phyloP scores from a whole-genome alignment of 2,329 filamentous ascomycete genomes.

The Ophiocordyceps camponoti-leonardi region DNA sequence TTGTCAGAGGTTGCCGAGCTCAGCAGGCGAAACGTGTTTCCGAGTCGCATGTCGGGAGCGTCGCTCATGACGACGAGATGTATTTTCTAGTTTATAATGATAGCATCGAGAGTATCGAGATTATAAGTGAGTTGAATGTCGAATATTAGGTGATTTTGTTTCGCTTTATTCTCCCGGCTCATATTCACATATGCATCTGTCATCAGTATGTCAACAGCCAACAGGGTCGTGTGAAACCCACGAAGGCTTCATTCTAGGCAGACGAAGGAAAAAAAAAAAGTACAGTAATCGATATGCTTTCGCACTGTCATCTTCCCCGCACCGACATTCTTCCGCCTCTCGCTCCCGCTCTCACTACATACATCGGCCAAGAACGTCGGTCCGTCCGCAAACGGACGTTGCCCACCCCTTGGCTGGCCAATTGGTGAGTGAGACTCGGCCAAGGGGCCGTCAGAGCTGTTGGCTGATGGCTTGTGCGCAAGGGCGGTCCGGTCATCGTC shows the following conservation, averaged over 20 bases:
- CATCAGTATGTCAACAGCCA: no score
- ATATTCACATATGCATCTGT: no score
- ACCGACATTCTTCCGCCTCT: background rate
- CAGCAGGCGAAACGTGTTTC: conserved; percentile 32
- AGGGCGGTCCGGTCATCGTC: no score
- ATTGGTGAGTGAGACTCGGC: background rate
- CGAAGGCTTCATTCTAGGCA: background rate
- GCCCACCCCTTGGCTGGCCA: background rate
- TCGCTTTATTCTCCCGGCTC: no score
- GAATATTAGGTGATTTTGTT: no score
- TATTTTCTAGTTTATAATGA: background rate
- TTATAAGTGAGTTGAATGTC: no score
- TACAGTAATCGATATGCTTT: background rate
- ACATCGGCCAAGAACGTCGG: background rate
- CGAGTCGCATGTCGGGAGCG: conserved; percentile 7
- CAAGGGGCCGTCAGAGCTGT: background rate
- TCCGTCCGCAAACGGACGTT: background rate
- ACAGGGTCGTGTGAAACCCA: no score
- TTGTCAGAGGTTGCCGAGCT: conserved; percentile 20
- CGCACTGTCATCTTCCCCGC: background rate
- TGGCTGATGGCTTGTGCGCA: no score
- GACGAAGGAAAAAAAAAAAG: background rate
- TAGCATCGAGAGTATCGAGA: background rate
- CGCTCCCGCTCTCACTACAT: no score
- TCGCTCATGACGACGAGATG: background rate